These are phyloP conservation scores for Xerocomellus amylosporus DNA, from an alignment of 768 basidiomycete genomes.

Conservation along the genomic window DNA sequence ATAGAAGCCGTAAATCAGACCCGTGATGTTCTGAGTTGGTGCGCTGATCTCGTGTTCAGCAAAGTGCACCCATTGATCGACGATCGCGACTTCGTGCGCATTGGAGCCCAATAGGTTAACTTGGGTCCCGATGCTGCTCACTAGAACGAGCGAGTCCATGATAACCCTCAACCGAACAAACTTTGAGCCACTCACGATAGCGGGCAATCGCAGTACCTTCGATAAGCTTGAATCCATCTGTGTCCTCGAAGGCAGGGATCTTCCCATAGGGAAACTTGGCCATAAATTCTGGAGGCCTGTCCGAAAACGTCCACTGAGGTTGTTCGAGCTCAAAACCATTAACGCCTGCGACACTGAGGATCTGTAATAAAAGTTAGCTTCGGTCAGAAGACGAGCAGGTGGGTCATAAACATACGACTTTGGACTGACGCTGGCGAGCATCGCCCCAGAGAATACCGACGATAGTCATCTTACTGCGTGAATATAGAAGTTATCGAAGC, in stretches of 20 bases:
- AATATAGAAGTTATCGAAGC: neutral
- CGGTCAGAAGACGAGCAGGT: neutral
- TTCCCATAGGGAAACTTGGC: slow-evolving; percentile 22
- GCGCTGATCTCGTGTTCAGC: slow-evolving; percentile 12
- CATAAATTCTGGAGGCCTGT: slow-evolving; percentile 12
- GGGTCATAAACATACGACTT: slow-evolving; percentile 17
- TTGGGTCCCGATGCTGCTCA: slow-evolving; percentile 13
- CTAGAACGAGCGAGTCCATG: neutral
- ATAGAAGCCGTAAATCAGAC: slow-evolving; percentile 1
- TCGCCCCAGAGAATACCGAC: slow-evolving; percentile 22
- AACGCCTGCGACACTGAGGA: slow-evolving; percentile 19
- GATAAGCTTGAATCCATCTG: slow-evolving; percentile 16
- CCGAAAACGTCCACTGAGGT: slow-evolving; percentile 11
- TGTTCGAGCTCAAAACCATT: slow-evolving; percentile 16
- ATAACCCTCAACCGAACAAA: neutral
- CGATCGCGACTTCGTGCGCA: slow-evolving; percentile 7
- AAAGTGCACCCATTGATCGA: slow-evolving; percentile 16
- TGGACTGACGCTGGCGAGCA: slow-evolving; percentile 19
- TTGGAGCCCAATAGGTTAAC: slow-evolving; percentile 11
- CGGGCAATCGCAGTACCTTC: slow-evolving; percentile 24
- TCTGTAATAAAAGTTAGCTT: neutral
- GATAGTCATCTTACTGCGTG: slow-evolving; percentile 9
- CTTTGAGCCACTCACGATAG: slow-evolving; percentile 12
- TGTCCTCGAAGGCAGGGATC: slow-evolving; percentile 21
- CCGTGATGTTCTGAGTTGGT: neutral